Base-by-base conservation (phyloP, 2,329 filamentous ascomycete genomes). In the Fusarium equiseti region DNA sequence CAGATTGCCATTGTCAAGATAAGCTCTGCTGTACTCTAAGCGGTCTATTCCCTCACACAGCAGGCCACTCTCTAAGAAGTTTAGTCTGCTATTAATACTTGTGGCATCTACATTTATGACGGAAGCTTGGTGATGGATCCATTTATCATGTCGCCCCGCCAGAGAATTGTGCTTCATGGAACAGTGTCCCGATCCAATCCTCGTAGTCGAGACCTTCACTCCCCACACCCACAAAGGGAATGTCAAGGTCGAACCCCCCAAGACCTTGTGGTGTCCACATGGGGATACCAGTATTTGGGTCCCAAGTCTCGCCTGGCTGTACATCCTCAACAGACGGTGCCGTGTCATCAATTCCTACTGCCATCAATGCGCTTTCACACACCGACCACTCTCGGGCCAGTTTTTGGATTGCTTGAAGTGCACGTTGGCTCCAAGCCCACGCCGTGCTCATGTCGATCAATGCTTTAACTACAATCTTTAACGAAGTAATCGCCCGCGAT, bases 401-500 rank as follows among this genome's bases (percentile, higher is more conserved):
- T 43, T 52, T 46, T 2, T 38, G 49, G 10, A 53, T 16, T 12
- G 56, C 56, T 35, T 35, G 6, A 4, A 59, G 9, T 16, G 56
- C 56, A 7, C 49, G 49, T 18, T 35, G 38, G 18, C 56, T 59
- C 56, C 56, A 59, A 4, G 56, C 56, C 56, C 56, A 59, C 10
- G 56, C 49, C 18, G 31, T 35, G n/a, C 49, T 59, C 56, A 59
- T 59, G 1, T 59, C 56, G 20, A 24, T 6, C 5, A 59, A 31
- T 6, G 56, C 56, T 16, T 45, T 40, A 3, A 42, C 49, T 6
- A 59, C 18, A 2, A 40, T 10, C 3, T 59, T 54, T 3, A 54
- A 15, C 3, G 55, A 54, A 5, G 27, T 24, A 22, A 44, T 35
- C 35, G 56, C 49, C 6, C 38, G 38, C 4, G 13, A 27, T 11